These are phyloP conservation scores for Aspergillus puulaauensis DNA, from an alignment of 2,329 filamentous ascomycete genomes.

Conservation along the genomic window DNA sequence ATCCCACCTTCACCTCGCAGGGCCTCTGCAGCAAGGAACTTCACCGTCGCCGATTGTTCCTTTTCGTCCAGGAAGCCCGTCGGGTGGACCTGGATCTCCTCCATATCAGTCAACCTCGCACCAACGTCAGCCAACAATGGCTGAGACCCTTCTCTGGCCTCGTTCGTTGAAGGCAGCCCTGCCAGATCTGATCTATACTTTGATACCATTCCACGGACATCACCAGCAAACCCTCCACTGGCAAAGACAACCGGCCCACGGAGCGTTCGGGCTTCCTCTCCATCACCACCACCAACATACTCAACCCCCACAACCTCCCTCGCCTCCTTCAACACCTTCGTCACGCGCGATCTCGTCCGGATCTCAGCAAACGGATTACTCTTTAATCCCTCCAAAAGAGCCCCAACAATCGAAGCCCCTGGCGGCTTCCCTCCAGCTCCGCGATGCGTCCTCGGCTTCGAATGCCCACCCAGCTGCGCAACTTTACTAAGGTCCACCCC, in stretches of 20 bases:
- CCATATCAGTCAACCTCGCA: constrained; percentile 47
- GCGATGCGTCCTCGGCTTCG: constrained; percentile 56
- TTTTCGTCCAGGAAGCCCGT: constrained; percentile 63
- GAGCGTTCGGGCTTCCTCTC: constrained; percentile 37
- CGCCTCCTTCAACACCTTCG: constrained; percentile 44
- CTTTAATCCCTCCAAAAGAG: constrained; percentile 54
- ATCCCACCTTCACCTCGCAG: constrained; percentile 64
- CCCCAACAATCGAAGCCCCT: constrained; percentile 58
- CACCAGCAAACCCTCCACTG: constrained; percentile 63
- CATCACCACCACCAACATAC: constrained; percentile 37
- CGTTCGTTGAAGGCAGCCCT: constrained; percentile 63
- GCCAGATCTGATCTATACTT: constrained; percentile 59
- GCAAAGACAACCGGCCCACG: constrained; percentile 60
- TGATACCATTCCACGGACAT: constrained; percentile 57
- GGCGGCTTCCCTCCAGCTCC: constrained; percentile 56
- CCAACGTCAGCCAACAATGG: constrained; percentile 40
- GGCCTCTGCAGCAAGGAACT: constrained; percentile 65
- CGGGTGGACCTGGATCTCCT: constrained; percentile 62
- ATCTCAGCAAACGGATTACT: constrained; percentile 53
- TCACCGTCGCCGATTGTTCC: constrained; percentile 48
- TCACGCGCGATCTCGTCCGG: constrained; percentile 54
- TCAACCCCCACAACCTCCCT: constrained; percentile 53
- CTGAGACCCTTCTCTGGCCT: constrained; percentile 57
- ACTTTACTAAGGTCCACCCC: constrained; percentile 61
- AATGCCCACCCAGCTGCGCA: constrained; percentile 61